Evolutionary conservation across 1,139 yeast species (phyloP), one percentile per base, ranked within the genome.

Genomic region (Suhomyces wounanorum): DNA sequence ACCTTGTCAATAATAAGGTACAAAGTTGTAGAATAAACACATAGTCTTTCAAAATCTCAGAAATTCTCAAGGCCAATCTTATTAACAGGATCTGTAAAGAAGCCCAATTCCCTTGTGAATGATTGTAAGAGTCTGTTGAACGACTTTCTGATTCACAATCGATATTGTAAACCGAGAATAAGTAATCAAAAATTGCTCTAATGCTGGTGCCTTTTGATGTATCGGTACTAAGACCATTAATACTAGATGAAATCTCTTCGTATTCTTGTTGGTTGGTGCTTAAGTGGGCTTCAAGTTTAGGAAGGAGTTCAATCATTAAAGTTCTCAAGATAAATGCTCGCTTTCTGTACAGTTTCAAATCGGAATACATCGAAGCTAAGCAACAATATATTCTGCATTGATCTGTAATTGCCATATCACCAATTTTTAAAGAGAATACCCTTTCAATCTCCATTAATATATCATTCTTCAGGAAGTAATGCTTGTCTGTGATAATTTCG

Each of bases 321-420:
- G 84, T 81, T 40, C 94, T 76, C 10, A 90, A 66, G 31, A 88
- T 78, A 56, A 92, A 84, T 0, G 90, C 84, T 54, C 85, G 77
- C 58, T 91, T 91, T 55, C 97, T 74, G 9, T 65, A 56, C 62
- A 87, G 76, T 0, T 85, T 84, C 49, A 91, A 73, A 39, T 79
- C 80, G 2, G 82, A 75, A 63, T 87, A 90, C 1, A 88, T 70
- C 4, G 83, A 67, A 0, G 96, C 89, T 54, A 92, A 68, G 0
- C 87, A 79, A 17, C 86, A 77, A 64, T 85, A 87, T 0, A 91
- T 77, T 45, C 82, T 67, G 51, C 85, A 75, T 62, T 84, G 89
- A 18, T 83, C 81, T n/a, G 69, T 56, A 1, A 79, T 57, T 25
- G 75, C 72, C 72, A 86, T 70, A 40, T 77, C 76, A 1, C 65